Conservation (phyloP, 352 stramenopile genomes). For the Phytophthora cactorum region DNA sequence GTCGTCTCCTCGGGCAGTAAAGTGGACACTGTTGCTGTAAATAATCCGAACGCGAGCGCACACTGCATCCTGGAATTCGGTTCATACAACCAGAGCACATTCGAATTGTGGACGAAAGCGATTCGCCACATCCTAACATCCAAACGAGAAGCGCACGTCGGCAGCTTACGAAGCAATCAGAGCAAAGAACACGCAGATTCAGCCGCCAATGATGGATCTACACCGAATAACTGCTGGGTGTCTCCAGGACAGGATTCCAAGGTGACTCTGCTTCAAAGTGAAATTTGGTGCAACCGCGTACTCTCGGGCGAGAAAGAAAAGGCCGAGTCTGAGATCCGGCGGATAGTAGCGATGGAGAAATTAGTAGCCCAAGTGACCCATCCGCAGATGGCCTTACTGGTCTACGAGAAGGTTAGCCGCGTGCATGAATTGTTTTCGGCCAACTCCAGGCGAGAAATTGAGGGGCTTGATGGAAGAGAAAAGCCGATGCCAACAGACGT, state of each 20-base stretch:
- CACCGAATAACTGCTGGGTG: conserved; percentile 50
- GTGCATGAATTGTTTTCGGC: conserved; percentile 88
- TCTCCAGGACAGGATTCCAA: conserved; percentile 86
- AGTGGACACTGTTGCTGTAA: conserved; percentile 54
- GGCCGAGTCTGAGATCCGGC: conserved; percentile 79
- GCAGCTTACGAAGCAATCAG: conserved; percentile 24
- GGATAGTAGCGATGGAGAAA: conserved; percentile 88
- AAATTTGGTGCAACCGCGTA: conserved; percentile 87
- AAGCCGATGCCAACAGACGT: conserved; percentile 57
- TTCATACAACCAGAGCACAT: conserved; percentile 82
- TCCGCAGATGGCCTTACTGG: conserved; percentile 81
- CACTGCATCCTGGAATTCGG: conserved; percentile 80
- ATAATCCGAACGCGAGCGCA: conserved; percentile 63
- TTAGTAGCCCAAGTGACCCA: conserved; percentile 80
- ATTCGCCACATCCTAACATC: conserved; percentile 70
- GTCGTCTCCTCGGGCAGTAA: conserved; percentile 51
- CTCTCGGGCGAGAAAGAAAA: conserved; percentile 84
- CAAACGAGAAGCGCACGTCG: conserved; percentile 52
- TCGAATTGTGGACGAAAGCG: conserved; percentile 87
- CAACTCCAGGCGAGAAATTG: conserved; percentile 81
- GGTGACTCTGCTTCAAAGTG: conserved; percentile 83
- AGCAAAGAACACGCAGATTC: conserved; percentile 23
- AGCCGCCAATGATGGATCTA: conserved; percentile 12
- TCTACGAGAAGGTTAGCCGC: conserved; percentile 89
- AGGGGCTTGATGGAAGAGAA: conserved; percentile 54